Conservation (phyloP, 148 eudicot species). For the Fallopia convolvulus region DNA sequence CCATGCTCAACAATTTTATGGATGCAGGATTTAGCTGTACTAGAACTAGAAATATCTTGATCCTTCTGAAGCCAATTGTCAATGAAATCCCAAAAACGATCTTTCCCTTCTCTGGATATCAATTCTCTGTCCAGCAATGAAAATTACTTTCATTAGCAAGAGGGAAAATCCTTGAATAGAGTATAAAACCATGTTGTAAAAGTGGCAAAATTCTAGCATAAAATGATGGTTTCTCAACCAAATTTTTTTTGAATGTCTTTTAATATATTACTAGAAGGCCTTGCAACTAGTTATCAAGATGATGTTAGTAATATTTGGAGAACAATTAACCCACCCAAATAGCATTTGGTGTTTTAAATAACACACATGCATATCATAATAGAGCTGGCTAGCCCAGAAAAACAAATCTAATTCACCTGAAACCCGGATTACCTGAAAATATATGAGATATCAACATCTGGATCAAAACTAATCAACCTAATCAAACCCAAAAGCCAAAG, state of each 20-base stretch:
- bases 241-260: background rate
- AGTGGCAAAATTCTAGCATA: background rate
- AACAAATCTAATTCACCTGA: background rate
- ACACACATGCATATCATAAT: background rate
- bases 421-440: background rate
- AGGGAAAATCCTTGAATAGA: background rate
- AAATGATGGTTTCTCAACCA: background rate
- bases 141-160: constrained; percentile 4
- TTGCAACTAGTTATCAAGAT: background rate
- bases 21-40: constrained; percentile 69
- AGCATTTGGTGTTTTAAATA: background rate
- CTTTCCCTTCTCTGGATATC: constrained; percentile 82
- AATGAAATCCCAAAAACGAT: constrained; percentile 80
- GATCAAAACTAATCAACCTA: background rate
- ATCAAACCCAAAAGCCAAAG: background rate
- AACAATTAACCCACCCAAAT: background rate
- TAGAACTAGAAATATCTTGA: constrained; percentile 30
- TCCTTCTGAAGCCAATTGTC: constrained; percentile 55
- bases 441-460: background rate
- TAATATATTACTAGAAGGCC: background rate
- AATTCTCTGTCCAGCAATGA: constrained; percentile 54
- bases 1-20: constrained; percentile 55
- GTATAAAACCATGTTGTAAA: background rate
- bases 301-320: background rate
- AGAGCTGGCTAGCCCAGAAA: background rate